Conservation (phyloP, 805 yeast species). For the Teunomyces lycoperdinae region DNA sequence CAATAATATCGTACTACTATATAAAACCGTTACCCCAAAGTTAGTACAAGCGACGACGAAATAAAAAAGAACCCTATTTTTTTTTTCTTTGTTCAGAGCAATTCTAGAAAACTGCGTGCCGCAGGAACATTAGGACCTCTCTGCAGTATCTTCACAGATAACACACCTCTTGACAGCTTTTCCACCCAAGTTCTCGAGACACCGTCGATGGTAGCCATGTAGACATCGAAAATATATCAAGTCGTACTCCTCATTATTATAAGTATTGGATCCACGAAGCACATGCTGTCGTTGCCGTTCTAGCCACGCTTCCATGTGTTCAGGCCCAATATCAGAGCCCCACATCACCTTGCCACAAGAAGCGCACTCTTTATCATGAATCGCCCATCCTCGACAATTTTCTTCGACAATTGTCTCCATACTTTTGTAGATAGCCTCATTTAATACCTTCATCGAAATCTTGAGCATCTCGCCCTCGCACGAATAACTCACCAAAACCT, state of each 20-base stretch:
- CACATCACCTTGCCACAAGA: slow-evolving; percentile 73
- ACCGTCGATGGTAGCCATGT: slow-evolving; percentile 62
- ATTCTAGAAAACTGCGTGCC: not conserved
- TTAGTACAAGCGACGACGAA: too few species aligned
- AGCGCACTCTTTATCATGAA: slow-evolving; percentile 55
- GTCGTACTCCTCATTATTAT: slow-evolving; percentile 22
- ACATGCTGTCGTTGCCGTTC: slow-evolving; percentile 21
- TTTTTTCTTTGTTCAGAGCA: not conserved
- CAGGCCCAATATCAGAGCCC: slow-evolving; percentile 56
- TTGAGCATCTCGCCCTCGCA: slow-evolving; percentile 59
- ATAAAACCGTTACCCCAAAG: too few species aligned
- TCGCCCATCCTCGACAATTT: slow-evolving; percentile 58
- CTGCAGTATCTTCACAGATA: slow-evolving; percentile 14
- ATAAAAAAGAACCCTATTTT: too few species aligned
- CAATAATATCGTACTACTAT: too few species aligned
- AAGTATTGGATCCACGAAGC: not conserved
- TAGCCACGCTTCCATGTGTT: slow-evolving; percentile 59
- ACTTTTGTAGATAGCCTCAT: slow-evolving; percentile 51
- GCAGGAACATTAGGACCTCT: not conserved
- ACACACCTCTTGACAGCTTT: slow-evolving; percentile 19
- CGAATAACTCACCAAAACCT: slow-evolving; percentile 60
- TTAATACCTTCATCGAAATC: slow-evolving; percentile 52
- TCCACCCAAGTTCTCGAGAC: slow-evolving; percentile 46
- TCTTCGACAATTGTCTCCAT: slow-evolving; percentile 41
- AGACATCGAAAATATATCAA: slow-evolving; percentile 60